phyloP scores from a whole-genome alignment of 2,329 filamentous ascomycete species.

The Fusarium oxysporum region DNA sequence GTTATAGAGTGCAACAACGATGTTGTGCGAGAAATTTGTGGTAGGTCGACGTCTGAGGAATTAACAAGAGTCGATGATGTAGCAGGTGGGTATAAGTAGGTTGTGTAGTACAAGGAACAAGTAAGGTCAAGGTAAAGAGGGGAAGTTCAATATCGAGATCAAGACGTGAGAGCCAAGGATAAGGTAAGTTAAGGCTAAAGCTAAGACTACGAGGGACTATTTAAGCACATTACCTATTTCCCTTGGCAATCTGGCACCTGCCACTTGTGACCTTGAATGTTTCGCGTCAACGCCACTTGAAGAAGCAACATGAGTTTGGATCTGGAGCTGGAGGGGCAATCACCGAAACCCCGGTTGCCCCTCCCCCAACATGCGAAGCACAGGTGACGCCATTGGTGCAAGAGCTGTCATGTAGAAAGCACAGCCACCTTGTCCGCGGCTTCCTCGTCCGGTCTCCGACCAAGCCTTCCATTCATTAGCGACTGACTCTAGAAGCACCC shows the following conservation, averaged over 20 bases:
- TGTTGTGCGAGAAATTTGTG: background rate
- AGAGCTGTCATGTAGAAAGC: constrained; percentile 14
- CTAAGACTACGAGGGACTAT: constrained; percentile 8
- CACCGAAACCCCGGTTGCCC: constrained; percentile 30
- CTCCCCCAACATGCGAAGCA: constrained; percentile 24
- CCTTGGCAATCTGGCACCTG: constrained; percentile 29
- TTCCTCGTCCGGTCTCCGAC: constrained; percentile 2
- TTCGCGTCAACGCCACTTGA: constrained; percentile 31
- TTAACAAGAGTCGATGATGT: constrained; percentile 32
- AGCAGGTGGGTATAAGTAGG: constrained; percentile 17
- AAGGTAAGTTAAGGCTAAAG: background rate
- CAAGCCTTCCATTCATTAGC: background rate
- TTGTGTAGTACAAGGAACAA: background rate
- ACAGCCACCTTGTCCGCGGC: constrained; percentile 29
- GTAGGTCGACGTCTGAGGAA: background rate
- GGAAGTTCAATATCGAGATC: background rate
- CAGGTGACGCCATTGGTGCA: constrained; percentile 37
- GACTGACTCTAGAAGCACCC: background rate
- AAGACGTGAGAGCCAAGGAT: background rate
- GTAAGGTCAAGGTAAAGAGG: constrained; percentile 16
- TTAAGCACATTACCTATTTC: constrained; percentile 24
- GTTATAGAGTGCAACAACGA: background rate
- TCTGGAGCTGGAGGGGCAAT: constrained; percentile 32
- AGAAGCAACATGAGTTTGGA: constrained; percentile 2
- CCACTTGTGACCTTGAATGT: constrained; percentile 33